phyloP scores from a whole-genome alignment of 2,329 filamentous ascomycete genomes.

The Sordariomycetes sp. region DNA sequence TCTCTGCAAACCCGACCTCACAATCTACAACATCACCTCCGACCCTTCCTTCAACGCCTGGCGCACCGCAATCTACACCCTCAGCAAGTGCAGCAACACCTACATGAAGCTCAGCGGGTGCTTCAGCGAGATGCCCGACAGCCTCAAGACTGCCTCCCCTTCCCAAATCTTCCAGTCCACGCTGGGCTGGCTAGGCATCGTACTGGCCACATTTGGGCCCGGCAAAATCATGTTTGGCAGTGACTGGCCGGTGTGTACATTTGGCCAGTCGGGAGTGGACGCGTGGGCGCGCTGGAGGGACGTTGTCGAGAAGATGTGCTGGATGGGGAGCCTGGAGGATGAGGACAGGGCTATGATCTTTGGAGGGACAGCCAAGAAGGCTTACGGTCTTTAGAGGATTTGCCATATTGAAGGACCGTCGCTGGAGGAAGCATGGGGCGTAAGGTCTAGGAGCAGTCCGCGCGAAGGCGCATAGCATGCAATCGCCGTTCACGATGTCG shows the following conservation, averaged over 20 bases:
- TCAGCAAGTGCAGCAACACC: constrained; percentile 55
- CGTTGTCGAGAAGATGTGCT: constrained; percentile 59
- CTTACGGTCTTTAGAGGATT: constrained; percentile 47
- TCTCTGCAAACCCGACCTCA: constrained; percentile 78
- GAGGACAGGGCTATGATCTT: constrained; percentile 61
- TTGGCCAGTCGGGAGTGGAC: constrained; percentile 33
- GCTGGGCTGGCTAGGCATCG: constrained; percentile 61
- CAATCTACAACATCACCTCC: constrained; percentile 45
- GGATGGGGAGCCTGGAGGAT: constrained; percentile 49
- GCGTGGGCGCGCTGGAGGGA: constrained; percentile 71
- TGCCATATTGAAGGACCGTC: neutral
- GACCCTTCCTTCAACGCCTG: constrained; percentile 58
- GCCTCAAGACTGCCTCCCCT: constrained; percentile 36
- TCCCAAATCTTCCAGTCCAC: constrained; percentile 54
- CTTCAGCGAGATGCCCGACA: constrained; percentile 67
- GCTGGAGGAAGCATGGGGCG: neutral
- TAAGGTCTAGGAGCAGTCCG: too few relatives aligned
- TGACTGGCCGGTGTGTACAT: constrained; percentile 88
- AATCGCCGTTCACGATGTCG: too few relatives aligned
- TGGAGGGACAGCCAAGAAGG: constrained; percentile 61
- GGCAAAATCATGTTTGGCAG: constrained; percentile 78
- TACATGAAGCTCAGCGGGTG: constrained; percentile 89
- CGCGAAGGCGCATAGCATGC: too few relatives aligned
- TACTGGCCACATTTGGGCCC: constrained; percentile 65
- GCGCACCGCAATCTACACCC: constrained; percentile 57